Percentiles rank a stretch among this genome's conserved stretches.
These are phyloP conservation scores for Paramecium tetraurelia DNA, from an alignment of 73 alveolate genomes.

Conservation along the genomic window DNA sequence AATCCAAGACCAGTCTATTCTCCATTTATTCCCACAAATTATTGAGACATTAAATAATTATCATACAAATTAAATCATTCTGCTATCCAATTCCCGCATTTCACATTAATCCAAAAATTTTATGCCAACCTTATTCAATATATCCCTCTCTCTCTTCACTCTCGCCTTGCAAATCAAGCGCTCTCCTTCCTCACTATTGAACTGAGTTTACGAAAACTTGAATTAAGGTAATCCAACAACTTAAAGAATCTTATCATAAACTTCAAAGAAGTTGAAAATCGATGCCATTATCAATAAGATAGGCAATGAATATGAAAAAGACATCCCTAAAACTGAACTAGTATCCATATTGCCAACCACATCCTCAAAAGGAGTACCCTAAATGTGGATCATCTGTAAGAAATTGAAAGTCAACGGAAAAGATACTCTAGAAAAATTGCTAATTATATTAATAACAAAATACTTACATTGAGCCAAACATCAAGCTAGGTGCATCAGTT, in stretches of 20 bases:
- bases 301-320: constrained; percentile 43
- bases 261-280: constrained; percentile 57
- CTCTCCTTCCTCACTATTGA: neutral
- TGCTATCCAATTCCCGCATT: constrained; percentile 32
- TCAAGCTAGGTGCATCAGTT: constrained; percentile 49
- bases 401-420: constrained; percentile 45
- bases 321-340: constrained; percentile 32
- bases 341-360: constrained; percentile 57
- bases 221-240: constrained; percentile 6
- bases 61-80: constrained; percentile 26
- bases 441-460: neutral
- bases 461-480: constrained; percentile 43
- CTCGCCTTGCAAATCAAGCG: neutral
- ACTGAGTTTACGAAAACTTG: neutral
- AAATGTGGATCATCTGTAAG: constrained; percentile 19
- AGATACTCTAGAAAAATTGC: constrained; percentile 62
- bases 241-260: constrained; percentile 23
- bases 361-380: constrained; percentile 42
- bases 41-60: neutral
- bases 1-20: constrained; percentile 62
- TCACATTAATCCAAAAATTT: constrained; percentile 22
- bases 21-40: constrained; percentile 52
- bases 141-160: neutral
- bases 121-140: constrained; percentile 1
- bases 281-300: constrained; percentile 46